Evolutionary conservation across 1,139 yeast species (phyloP), one percentile per base, ranked within the genome.

Genomic region (Saccharomyces hybrid): DNA sequence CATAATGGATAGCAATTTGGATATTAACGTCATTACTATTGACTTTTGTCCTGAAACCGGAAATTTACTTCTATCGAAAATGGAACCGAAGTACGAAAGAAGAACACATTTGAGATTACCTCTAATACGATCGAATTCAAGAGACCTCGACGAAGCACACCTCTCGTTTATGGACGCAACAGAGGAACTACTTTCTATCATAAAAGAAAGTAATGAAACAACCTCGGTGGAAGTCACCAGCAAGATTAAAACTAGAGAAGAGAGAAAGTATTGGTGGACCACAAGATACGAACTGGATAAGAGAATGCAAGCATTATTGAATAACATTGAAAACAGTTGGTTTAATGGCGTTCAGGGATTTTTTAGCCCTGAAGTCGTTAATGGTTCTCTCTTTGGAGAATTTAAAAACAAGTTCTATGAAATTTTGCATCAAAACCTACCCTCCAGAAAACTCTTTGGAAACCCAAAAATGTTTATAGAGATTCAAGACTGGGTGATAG

Each of bases 221-320:
- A 85, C 95, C 0, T 76, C 77, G 29, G 59, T 68, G 4, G 78
- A 75, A 26, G 76, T 79, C 0, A 83, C 88, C 0, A 72, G 79
- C 5, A 47, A 56, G 0, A 69, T 72, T 5, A 70, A 66, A 14
- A 78, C 88, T 0, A 77, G 79, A 51, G 85, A 82, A 44, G 86
- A 84, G 47, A 76, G 93, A 54, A 78, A 77, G 49, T 64, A 71
- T 5, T 91, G 97, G 96, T 93, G 97, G 96, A 76, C 76, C 51
- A 72, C 75, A 42, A 73, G 98, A 51, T 82, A 81, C 56, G 71
- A 71, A 0, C 72, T 90, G 26, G 96, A 91, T 67, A 70, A 73
- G 23, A 71, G 77, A 51, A 65, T 91, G 55, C 71, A 77, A 51
- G 71, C 69, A 4, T 66, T 90, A 14, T 67, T 91, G n/a, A 68